phyloP scores from a whole-genome alignment of 495 filamentous ascomycete genomes.

The Cairneyella variabilis region DNA sequence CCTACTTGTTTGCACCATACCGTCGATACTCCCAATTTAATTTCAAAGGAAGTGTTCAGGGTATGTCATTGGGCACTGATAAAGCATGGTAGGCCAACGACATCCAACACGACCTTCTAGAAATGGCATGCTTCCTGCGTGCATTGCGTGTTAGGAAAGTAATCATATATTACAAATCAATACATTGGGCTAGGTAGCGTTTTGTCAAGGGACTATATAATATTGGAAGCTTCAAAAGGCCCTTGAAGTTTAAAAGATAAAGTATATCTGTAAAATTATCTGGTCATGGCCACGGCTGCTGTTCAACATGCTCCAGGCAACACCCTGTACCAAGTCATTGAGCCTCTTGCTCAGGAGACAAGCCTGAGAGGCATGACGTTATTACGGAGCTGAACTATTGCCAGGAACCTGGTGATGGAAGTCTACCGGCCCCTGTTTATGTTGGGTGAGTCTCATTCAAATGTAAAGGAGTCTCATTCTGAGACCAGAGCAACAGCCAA shows the following conservation, averaged over 20 bases:
- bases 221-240: neutral
- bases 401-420: too few species aligned
- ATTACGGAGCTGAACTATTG: neutral
- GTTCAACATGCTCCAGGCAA: slow-evolving; percentile 1
- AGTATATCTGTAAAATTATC: neutral
- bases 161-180: slow-evolving; percentile 1
- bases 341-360: neutral
- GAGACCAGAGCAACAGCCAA: too few species aligned
- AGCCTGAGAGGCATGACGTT: neutral
- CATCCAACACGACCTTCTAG: neutral
- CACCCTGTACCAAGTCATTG: neutral
- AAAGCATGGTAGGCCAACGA: neutral
- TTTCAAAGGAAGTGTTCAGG: neutral
- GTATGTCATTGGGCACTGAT: neutral
- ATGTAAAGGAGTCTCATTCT: too few species aligned
- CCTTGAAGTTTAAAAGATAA: neutral
- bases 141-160: neutral
- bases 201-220: neutral
- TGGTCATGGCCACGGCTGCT: neutral
- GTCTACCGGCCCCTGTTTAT: too few species aligned
- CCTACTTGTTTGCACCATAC: neutral
- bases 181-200: neutral
- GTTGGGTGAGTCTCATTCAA: too few species aligned
- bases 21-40: neutral
- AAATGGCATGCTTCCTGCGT: neutral